Conservation (phyloP, 2,329 filamentous ascomycete species). For the Pochonia chlamydosporia region DNA sequence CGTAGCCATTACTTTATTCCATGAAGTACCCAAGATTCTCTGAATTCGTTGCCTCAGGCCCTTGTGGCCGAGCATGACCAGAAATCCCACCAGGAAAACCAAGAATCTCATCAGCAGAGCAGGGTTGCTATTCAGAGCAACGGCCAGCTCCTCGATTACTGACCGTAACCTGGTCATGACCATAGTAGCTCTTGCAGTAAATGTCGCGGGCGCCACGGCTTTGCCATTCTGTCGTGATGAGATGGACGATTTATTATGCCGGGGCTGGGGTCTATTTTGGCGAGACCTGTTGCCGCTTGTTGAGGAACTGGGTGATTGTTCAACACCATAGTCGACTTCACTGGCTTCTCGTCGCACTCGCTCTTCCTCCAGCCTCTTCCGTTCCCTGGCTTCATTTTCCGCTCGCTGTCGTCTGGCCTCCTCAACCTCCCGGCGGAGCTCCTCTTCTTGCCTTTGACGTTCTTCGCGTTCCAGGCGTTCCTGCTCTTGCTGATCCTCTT, state of each 20-base stretch:
- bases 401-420: constrained; percentile 48
- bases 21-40: constrained; percentile 61
- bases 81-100: constrained; percentile 72
- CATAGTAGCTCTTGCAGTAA: constrained; percentile 44
- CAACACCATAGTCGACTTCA: constrained; percentile 66
- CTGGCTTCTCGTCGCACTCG: constrained; percentile 42
- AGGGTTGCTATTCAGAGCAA: constrained; percentile 50
- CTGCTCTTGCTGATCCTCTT: constrained; percentile 76
- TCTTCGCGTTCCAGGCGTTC: constrained; percentile 59
- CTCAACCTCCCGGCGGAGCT: constrained; percentile 50
- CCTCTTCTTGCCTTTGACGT: constrained; percentile 49
- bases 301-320: constrained; percentile 39
- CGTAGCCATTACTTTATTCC: constrained; percentile 77
- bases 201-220: constrained; percentile 25
- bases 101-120: constrained; percentile 56
- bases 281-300: constrained; percentile 28
- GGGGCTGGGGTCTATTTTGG: constrained; percentile 20
- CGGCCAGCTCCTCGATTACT: constrained; percentile 45
- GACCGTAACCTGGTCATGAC: constrained; percentile 46
- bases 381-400: constrained; percentile 54
- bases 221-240: constrained; percentile 23
- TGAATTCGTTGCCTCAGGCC: constrained; percentile 70
- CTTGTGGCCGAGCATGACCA: constrained; percentile 69
- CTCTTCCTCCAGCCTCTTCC: constrained; percentile 49
- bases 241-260: constrained; percentile 17